Evolutionary conservation across 768 basidiomycete genomes (phyloP).

Genomic region (Russula foetens): DNA sequence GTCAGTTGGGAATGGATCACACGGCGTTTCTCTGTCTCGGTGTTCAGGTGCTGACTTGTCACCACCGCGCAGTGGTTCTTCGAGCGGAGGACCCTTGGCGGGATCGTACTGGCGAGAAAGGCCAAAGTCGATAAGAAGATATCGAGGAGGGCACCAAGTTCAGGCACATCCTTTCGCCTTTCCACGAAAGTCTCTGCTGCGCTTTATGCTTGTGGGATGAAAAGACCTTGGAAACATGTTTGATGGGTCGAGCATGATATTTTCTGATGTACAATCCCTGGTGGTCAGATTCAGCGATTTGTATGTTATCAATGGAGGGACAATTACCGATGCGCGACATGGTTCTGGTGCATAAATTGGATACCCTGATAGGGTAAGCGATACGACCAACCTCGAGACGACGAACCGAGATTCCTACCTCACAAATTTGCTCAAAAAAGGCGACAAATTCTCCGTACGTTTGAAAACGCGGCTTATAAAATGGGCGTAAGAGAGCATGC

Average conservation of each 20-base stretch:
- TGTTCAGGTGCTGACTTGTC: conserved; percentile 25
- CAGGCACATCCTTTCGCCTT: conserved; percentile 18
- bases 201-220: not conserved
- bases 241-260: conserved; percentile 16
- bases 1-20: conserved; percentile 24
- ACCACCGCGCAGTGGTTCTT: conserved; percentile 20
- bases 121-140: conserved; percentile 28
- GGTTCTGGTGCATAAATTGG: conserved; percentile 15
- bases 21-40: not conserved
- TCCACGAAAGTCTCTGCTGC: not conserved
- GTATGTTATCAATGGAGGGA: too few species aligned
- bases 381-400: not conserved
- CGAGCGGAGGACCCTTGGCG: conserved; percentile 4
- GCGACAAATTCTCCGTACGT: conserved; percentile 31
- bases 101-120: conserved; percentile 21
- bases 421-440: conserved; percentile 30
- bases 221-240: conserved; percentile 13
- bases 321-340: conserved; percentile 9
- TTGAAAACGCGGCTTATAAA: conserved; percentile 25
- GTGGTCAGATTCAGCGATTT: not conserved
- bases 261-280: conserved; percentile 8
- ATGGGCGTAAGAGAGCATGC: conserved; percentile 27
- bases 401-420: conserved; percentile 22
- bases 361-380: not conserved
- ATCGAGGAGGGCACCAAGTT: conserved; percentile 22